A percentile compares a stretch with the other conserved stretches of the same genome.
Conservation (phyloP, 2,329 filamentous ascomycete genomes). For the Drechslerella coelobrocha region DNA sequence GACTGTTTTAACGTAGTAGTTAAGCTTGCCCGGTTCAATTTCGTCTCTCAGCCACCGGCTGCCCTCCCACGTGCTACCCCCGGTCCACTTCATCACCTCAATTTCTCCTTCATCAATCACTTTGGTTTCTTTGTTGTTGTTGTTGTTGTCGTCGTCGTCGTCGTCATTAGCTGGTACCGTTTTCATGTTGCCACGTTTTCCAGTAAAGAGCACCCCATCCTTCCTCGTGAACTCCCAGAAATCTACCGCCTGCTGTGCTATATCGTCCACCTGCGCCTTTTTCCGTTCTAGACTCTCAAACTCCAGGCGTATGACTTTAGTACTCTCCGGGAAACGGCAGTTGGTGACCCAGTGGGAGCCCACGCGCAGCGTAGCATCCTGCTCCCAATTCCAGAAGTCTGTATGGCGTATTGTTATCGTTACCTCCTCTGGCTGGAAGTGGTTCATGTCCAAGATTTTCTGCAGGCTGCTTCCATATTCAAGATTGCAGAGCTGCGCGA, state of each 20-base stretch:
- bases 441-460: constrained; percentile 53
- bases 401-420: constrained; percentile 63
- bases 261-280: constrained; percentile 60
- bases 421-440: constrained; percentile 58
- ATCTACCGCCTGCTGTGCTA: constrained; percentile 58
- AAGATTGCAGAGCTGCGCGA: constrained; percentile 60
- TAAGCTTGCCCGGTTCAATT: constrained; percentile 57
- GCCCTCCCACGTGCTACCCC: constrained; percentile 60
- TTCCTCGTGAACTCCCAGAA: constrained; percentile 17
- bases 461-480: constrained; percentile 55
- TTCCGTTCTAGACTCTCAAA: constrained; percentile 63
- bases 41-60: constrained; percentile 61
- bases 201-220: neutral
- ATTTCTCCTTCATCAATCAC: constrained; percentile 55
- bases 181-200: constrained; percentile 57
- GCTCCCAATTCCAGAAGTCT: constrained; percentile 63
- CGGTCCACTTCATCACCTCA: constrained; percentile 60
- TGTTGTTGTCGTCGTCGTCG: no score
- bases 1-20: constrained; percentile 61
- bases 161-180: constrained; percentile 56
- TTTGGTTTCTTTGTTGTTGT: constrained; percentile 55
- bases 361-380: constrained; percentile 58
- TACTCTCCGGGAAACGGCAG: constrained; percentile 55
- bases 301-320: constrained; percentile 60
- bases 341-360: constrained; percentile 58